Percentiles rank a stretch among this genome's conserved stretches.
Evolutionary conservation across 768 basidiomycete species (phyloP).

Genomic region (Trichaptum fuscoviolaceum): DNA sequence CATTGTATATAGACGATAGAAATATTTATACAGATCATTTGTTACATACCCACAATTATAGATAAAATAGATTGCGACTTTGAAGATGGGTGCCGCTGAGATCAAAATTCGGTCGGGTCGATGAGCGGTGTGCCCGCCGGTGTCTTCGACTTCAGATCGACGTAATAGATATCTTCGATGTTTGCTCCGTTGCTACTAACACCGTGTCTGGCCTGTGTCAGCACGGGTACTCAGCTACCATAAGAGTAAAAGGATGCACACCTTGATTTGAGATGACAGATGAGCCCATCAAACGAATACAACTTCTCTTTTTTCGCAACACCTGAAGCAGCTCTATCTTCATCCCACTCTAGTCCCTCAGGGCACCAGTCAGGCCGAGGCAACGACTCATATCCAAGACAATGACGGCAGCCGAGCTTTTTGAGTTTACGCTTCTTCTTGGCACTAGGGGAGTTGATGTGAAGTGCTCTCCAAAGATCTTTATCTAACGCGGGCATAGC

Average conservation of each 20-base stretch:
- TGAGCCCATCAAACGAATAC: slow-evolving; percentile 50
- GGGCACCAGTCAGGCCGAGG: slow-evolving; percentile 2
- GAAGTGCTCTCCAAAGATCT: slow-evolving; percentile 18
- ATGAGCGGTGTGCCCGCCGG: not conserved
- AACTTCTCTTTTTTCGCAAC: slow-evolving; percentile 16
- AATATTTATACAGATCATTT: not conserved
- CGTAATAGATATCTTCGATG: not conserved
- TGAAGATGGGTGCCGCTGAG: not conserved
- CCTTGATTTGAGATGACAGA: slow-evolving; percentile 62
- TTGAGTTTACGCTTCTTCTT: slow-evolving; percentile 28
- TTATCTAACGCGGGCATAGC: slow-evolving; percentile 17
- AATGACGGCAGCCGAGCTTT: slow-evolving; percentile 53
- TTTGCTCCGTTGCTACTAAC: not conserved
- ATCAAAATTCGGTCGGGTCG: not conserved
- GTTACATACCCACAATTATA: not conserved
- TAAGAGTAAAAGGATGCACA: slow-evolving; percentile 17
- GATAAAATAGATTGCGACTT: not conserved
- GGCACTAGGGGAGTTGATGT: slow-evolving; percentile 15
- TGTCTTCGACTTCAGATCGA: not conserved
- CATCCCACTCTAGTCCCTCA: slow-evolving; percentile 2
- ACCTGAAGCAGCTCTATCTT: slow-evolving; percentile 9
- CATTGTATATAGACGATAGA: not conserved
- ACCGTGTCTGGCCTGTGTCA: not conserved
- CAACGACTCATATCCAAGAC: slow-evolving; percentile 19
- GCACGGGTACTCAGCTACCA: not conserved